A percentile compares a stretch with the other conserved stretches of the same genome.
These are phyloP conservation scores for Melampsora larici-populina DNA, from an alignment of 1,284 basidiomycete genomes.

Conservation along the genomic window DNA sequence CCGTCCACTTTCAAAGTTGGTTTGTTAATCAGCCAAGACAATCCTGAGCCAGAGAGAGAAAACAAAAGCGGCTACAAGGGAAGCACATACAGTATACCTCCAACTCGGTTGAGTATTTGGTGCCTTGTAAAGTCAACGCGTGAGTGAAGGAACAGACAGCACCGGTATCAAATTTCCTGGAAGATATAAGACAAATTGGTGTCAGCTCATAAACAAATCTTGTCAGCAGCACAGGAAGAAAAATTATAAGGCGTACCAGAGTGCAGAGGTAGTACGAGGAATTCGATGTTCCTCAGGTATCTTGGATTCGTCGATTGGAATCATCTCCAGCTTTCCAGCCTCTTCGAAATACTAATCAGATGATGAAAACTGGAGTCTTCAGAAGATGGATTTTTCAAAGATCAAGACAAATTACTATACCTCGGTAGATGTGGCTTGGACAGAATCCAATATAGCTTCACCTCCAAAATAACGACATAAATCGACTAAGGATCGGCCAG, in stretches of 20 bases:
- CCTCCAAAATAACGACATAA: constrained; percentile 96
- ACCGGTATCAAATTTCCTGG: constrained; percentile 83
- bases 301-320: constrained; percentile 72
- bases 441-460: constrained; percentile 81
- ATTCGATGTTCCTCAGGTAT: constrained; percentile 68
- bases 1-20: constrained; percentile 66
- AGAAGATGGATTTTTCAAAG: neutral
- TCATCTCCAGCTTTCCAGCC: constrained; percentile 77
- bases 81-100: constrained; percentile 58
- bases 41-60: neutral
- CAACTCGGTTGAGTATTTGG: constrained; percentile 85
- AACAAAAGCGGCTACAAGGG: neutral
- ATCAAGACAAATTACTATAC: constrained; percentile 2
- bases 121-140: constrained; percentile 80
- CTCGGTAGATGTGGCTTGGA: constrained; percentile 58
- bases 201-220: neutral
- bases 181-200: neutral
- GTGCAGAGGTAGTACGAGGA: constrained; percentile 55
- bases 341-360: constrained; percentile 71
- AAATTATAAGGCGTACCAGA: constrained; percentile 49
- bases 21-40: neutral
- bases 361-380: neutral
- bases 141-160: constrained; percentile 87
- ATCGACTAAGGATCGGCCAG: constrained; percentile 57
- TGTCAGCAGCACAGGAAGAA: neutral